phyloP scores from a whole-genome alignment of 2,329 filamentous ascomycete species.

The Acrodontium crateriforme region DNA sequence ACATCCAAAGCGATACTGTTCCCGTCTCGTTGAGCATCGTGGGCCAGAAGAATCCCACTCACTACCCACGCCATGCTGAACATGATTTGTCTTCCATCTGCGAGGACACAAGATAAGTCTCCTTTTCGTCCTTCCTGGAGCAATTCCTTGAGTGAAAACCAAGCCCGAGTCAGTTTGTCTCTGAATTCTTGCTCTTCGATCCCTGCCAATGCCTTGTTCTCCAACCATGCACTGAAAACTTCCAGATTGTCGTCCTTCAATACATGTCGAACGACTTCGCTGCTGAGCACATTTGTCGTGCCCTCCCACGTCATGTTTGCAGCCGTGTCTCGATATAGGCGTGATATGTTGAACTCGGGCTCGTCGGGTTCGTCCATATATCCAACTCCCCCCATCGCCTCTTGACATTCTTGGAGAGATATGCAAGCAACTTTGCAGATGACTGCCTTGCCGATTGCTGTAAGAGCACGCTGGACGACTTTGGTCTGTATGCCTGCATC shows the following conservation, averaged over 20 bases:
- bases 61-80: conserved; percentile 6
- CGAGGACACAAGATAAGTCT: conserved; percentile 1
- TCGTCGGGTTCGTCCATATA: conserved; percentile 9
- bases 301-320: conserved; percentile 7
- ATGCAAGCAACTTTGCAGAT: conserved; percentile 7
- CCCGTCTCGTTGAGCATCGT: conserved; percentile 7
- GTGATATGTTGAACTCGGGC: conserved; percentile 5
- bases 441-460: conserved; percentile 8
- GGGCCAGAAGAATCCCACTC: conserved; percentile 5
- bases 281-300: conserved; percentile 6
- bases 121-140: neutral
- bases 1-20: conserved; percentile 4
- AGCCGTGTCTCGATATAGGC: conserved; percentile 5
- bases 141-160: conserved; percentile 1
- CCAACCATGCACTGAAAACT: conserved; percentile 4
- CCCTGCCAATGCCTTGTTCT: conserved; percentile 1
- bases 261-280: conserved; percentile 6
- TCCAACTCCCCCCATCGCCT: conserved; percentile 7
- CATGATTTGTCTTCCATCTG: conserved; percentile 4
- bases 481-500: conserved; percentile 4
- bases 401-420: conserved; percentile 9
- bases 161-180: neutral
- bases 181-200: conserved; percentile 1
- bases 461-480: conserved; percentile 9
- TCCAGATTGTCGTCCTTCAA: conserved; percentile 2